phyloP scores from a whole-genome alignment of 345 rosid species.

The Eucalyptus regnans region DNA sequence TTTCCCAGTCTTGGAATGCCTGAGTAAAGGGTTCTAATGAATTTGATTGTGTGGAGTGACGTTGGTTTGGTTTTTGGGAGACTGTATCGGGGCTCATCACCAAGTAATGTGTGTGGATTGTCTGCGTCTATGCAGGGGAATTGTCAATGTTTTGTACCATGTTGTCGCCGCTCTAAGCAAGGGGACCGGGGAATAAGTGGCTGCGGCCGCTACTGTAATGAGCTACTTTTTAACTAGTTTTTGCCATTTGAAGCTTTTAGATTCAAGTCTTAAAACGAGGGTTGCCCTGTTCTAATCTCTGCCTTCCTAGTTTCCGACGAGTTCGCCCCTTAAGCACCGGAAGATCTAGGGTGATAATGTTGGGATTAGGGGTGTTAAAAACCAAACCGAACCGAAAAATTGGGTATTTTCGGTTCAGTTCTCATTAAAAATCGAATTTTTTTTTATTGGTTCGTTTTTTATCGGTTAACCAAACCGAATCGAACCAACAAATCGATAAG shows the following conservation, averaged over 20 bases:
- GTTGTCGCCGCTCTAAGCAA: not conserved
- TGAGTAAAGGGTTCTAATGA: not conserved
- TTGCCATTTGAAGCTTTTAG: not conserved
- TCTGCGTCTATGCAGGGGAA: not conserved
- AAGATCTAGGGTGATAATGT: not conserved
- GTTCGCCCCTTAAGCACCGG: rapidly evolving
- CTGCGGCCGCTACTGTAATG: not conserved
- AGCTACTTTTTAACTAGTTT: not conserved
- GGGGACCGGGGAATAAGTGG: not conserved
- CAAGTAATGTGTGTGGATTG: too few relatives aligned
- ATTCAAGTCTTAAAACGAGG: not conserved
- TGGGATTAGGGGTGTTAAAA: too few relatives aligned
- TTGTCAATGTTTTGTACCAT: not conserved
- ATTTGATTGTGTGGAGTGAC: not conserved
- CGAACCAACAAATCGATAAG: too few relatives aligned
- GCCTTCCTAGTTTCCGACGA: not conserved
- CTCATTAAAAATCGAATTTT: too few relatives aligned
- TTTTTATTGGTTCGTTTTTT: too few relatives aligned
- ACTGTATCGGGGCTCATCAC: rapidly evolving
- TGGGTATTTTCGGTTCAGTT: too few relatives aligned
- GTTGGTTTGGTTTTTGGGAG: not conserved
- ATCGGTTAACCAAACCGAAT: too few relatives aligned
- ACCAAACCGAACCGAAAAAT: too few relatives aligned
- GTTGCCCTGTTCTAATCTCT: not conserved
- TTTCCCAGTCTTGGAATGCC: not conserved